Base-by-base conservation (phyloP, 768 basidiomycete genomes). In the Cystobasidium tubakii region DNA sequence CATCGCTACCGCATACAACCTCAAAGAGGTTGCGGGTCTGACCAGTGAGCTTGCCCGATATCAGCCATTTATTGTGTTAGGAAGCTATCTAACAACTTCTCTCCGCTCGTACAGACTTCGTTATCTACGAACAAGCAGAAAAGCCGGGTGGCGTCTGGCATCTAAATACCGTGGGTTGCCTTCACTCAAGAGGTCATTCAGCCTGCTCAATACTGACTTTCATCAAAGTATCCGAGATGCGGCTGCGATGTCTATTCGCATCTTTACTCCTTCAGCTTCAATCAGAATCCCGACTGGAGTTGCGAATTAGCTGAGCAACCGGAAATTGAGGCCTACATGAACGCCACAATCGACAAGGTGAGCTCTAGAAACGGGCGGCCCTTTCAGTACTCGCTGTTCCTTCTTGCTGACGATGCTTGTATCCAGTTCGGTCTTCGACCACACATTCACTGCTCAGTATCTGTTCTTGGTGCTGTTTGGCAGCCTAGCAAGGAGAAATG, bases 331-430 rank as follows among this genome's bases (percentile, higher is more conserved):
- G 57, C 57, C 9, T 60, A 60, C 57, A 60, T 60, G 57, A 60
- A 60, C 57, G 57, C 57, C 57, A 60, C 57, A 4, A 60, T 60
- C 57, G 57, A 60, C 57, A 60, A 60, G 57, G 57, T 60, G 27
- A 60, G 57, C 57, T 27, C 27, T 6, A 12, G 9, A n/a, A 54
- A n/a, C 10, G 10, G 6, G 7, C 27, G 21, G 53, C 21, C 21
- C 27, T 54, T 7, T 54, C 10, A 54, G 39, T 39, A n/a, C n/a
- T n/a, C n/a, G n/a, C n/a, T n/a, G 39, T 39, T 39, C 39, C 7
- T 39, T 6, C 39, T 39, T 6, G 39, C 15, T 15, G 39, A 39
- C 39, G 39, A 39, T 6, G 6, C 7, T 39, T 60, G 33, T 6
- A 23, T 15, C 21, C 27, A 60, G 57, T 34, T 60, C 21, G 33